These are phyloP conservation scores for Lactuca sativa DNA, from an alignment of 129 eudicot species.

Conservation along the genomic window DNA sequence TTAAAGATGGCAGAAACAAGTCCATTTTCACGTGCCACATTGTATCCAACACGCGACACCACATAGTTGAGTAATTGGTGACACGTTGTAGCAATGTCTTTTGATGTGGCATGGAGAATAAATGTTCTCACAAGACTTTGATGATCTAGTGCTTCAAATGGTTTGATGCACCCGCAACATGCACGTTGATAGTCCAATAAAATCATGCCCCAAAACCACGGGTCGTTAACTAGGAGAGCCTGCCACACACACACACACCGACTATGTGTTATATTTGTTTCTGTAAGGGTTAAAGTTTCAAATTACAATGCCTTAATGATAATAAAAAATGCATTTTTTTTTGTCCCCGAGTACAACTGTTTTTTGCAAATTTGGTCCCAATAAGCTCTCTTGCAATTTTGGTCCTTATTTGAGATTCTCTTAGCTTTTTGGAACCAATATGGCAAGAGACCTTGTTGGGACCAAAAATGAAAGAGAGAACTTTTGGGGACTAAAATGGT, in stretches of 20 bases:
- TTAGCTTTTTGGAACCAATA: background rate
- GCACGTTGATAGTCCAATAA: background rate
- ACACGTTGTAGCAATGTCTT: background rate
- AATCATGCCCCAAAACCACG: slow-evolving; percentile 14
- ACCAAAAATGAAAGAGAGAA: background rate
- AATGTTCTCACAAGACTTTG: slow-evolving; percentile 19
- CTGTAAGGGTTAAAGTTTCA: background rate
- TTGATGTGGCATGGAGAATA: slow-evolving; percentile 1
- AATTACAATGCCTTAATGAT: background rate
- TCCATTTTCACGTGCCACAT: background rate
- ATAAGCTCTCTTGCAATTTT: background rate
- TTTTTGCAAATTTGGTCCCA: background rate
- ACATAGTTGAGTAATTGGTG: background rate
- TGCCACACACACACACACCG: background rate
- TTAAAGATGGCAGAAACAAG: background rate
- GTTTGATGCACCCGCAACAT: background rate
- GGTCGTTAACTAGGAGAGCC: slow-evolving; percentile 5
- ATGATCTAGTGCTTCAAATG: background rate
- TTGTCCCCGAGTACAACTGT: too few species aligned
- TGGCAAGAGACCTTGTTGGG: background rate
- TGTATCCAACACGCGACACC: background rate
- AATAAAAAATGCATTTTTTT: background rate
- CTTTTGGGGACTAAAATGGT: background rate
- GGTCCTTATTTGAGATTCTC: background rate
- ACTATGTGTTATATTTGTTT: background rate